These are phyloP conservation scores for Lactarius vividus DNA, from an alignment of 768 basidiomycete genomes.

Conservation along the genomic window DNA sequence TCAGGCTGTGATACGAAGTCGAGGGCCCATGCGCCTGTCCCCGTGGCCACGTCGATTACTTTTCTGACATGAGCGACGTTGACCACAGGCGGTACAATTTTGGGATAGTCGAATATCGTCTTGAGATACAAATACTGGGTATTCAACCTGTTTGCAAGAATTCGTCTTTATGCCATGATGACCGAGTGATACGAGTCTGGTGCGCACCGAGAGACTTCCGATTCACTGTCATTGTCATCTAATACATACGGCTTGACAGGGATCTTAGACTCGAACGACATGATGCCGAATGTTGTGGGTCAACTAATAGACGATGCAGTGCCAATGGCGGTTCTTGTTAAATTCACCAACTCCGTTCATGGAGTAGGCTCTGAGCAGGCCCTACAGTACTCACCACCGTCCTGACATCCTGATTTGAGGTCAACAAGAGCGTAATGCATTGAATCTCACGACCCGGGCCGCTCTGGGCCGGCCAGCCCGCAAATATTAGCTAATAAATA, in stretches of 20 bases:
- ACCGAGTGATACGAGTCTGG: neutral
- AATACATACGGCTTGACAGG: neutral
- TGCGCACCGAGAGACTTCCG: slow-evolving; percentile 6
- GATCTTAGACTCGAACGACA: neutral
- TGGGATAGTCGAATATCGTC: neutral
- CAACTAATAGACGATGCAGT: neutral
- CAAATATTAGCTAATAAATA: too few species aligned
- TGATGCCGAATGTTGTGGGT: neutral
- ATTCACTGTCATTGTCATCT: neutral
- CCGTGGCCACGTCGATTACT: slow-evolving; percentile 6
- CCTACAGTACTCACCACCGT: too few species aligned
- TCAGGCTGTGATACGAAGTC: slow-evolving; percentile 8
- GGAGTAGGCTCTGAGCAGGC: too few species aligned
- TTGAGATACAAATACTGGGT: neutral
- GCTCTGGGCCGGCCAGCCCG: too few species aligned
- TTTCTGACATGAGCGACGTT: neutral
- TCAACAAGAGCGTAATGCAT: too few species aligned
- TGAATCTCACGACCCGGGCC: too few species aligned
- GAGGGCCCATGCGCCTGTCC: slow-evolving; percentile 7
- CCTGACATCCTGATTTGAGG: too few species aligned
- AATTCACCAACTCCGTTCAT: too few species aligned
- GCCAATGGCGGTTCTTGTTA: too few species aligned
- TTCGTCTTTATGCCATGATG: neutral
- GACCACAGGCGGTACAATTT: slow-evolving; percentile 3
- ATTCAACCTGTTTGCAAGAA: neutral